These are phyloP conservation scores for Pythium chondricola DNA, from an alignment of 352 stramenopile genomes.

Conservation along the genomic window DNA sequence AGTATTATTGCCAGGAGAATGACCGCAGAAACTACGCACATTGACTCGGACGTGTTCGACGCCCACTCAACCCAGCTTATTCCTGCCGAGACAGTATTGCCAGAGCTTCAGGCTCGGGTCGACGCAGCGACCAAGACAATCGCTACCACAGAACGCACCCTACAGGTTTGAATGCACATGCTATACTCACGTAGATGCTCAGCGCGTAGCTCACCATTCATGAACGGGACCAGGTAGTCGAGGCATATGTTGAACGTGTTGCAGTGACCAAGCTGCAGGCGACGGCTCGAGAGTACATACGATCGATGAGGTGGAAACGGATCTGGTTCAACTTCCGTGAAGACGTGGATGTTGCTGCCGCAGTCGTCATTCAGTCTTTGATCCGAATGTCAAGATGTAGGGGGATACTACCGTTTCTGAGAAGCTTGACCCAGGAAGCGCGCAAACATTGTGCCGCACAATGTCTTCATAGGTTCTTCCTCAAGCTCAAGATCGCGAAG, in stretches of 20 bases:
- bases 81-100: constrained; percentile 35
- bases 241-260: constrained; percentile 33
- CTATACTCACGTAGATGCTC: background rate
- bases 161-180: constrained; percentile 30
- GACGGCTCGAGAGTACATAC: constrained; percentile 28
- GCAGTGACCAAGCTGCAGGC: constrained; percentile 38
- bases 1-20: too few relatives aligned
- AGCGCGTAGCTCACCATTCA: too few relatives aligned
- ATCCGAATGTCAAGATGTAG: constrained; percentile 32
- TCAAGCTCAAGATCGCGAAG: constrained; percentile 4
- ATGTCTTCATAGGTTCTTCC: constrained; percentile 27
- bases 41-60: constrained; percentile 66
- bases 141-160: constrained; percentile 32
- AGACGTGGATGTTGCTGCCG: constrained; percentile 31
- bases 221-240: constrained; percentile 50
- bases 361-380: constrained; percentile 36
- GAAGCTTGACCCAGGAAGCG: constrained; percentile 11
- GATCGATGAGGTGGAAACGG: constrained; percentile 31
- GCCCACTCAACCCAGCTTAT: constrained; percentile 64
- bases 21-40: constrained; percentile 23
- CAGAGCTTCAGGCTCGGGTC: constrained; percentile 30
- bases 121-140: constrained; percentile 36
- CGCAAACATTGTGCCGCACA: constrained; percentile 20
- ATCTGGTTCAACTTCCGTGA: constrained; percentile 31
- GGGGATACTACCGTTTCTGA: constrained; percentile 20